Evolutionary conservation across 2,329 filamentous ascomycete species (phyloP), one percentile per base, ranked within the genome.

Genomic region (Aphanoascus verrucosus): DNA sequence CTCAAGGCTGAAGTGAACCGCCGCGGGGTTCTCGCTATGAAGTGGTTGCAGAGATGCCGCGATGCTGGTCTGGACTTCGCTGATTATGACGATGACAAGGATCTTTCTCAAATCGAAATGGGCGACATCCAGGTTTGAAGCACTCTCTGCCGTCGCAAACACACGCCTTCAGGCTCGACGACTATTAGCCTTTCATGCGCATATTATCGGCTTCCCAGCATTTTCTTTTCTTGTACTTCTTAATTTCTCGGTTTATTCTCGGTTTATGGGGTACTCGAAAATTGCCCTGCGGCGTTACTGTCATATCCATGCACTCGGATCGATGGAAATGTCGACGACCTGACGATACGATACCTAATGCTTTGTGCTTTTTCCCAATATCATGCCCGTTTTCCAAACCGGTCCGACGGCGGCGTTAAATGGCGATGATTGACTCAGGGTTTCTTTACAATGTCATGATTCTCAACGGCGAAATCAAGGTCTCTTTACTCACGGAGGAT

Each of bases 1-100:
- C 89, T 95, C 70, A 97, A 97, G 72, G 83, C 84, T 14, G 91
- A 97, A 70, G 81, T 96, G 49, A 91, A 85, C 64, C 79, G 83
- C 31, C 90, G 85, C 58, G 94, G 91, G 63, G 88, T 94, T 61
- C 93, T 72, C 46, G 69, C 69, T 5, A 52, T 62, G 15, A 75
- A 75, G 60, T 75, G 72, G 72, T 64, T 74, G 38, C 66, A 72
- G 50, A 68, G 72, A 53, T 73, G 70, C 61, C 69, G 70, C 41
- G 72, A 74, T 38, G 71, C 70, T 1, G 72, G 71, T n/a, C 63
- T 74, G 5, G 69, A 72, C n/a, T 74, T 73, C 52, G 69, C 73
- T n/a, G 72, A 75, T 55, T 74, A 72, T 46, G 70, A 74, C 19
- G 69, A 72, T 20, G 63, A 69, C 9, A 71, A 72, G 51, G 67